phyloP scores from a whole-genome alignment of 805 yeast species.

The Yarrowia alimentaria region DNA sequence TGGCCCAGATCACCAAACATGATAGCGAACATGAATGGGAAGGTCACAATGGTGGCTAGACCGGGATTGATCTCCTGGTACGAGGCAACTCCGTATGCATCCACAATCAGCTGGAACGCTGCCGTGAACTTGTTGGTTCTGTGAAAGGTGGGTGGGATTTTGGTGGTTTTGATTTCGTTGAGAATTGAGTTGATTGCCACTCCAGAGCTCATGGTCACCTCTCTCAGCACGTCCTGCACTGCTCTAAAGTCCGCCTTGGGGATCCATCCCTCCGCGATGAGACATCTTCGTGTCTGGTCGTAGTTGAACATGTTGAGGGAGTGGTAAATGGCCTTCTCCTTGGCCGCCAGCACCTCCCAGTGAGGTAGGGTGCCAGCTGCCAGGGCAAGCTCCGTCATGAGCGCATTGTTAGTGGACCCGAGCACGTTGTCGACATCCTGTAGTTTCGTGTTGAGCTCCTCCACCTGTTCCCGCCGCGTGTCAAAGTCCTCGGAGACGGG shows the following conservation, averaged over 20 bases:
- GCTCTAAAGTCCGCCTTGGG: conserved; percentile 68
- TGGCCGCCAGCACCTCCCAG: conserved; percentile 67
- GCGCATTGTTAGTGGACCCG: conserved; percentile 59
- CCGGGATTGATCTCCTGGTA: conserved; percentile 97
- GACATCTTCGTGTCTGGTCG: conserved; percentile 75
- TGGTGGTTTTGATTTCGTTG: conserved; percentile 65
- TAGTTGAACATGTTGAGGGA: conserved; percentile 76
- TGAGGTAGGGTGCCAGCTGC: conserved; percentile 69
- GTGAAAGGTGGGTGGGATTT: conserved; percentile 91
- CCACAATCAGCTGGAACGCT: conserved; percentile 91
- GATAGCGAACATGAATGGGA: conserved; percentile 97
- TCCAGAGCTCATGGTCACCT: conserved; percentile 51
- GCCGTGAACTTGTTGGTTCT: conserved; percentile 86
- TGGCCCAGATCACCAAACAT: conserved; percentile 99
- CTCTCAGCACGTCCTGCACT: conserved; percentile 62
- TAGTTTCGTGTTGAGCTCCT: conserved; percentile 47
- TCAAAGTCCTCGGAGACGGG: conserved; percentile 54
- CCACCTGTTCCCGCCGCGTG: conserved; percentile 42
- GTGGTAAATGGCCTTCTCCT: conserved; percentile 80
- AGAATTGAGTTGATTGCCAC: conserved; percentile 47
- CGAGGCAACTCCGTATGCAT: conserved; percentile 91
- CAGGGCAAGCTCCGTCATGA: conserved; percentile 72
- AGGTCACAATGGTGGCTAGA: conserved; percentile 87
- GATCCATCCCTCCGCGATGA: conserved; percentile 97
- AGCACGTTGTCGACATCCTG: conserved; percentile 60